Evolutionary conservation across 2,329 filamentous ascomycete genomes (phyloP).

Genomic region (Botrytis squamosa): DNA sequence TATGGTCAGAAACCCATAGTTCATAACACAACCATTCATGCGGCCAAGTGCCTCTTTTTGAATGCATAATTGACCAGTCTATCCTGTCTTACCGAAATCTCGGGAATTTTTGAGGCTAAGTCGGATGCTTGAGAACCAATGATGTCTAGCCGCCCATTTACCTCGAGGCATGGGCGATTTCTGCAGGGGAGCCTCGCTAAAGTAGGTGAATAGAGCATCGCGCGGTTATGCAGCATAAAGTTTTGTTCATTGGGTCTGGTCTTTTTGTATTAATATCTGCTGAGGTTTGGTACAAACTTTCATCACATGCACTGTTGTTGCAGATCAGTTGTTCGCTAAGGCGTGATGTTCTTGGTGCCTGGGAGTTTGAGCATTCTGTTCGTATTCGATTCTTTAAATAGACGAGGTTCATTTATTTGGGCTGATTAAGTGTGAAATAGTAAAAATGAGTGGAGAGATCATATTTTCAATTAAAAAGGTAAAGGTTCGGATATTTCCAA

Average conservation of each 20-base stretch:
- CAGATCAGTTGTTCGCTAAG: background rate
- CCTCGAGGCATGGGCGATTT: rapidly evolving
- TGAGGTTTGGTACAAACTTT: background rate
- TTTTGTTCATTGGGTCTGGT: background rate
- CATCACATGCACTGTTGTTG: background rate
- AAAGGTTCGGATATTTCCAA: background rate
- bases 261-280: background rate
- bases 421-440: background rate
- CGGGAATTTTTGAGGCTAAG: too few relatives aligned
- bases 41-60: too few relatives aligned
- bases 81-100: background rate
- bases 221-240: background rate
- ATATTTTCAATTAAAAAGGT: background rate
- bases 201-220: background rate
- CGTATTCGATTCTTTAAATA: background rate
- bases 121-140: background rate
- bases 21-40: too few relatives aligned
- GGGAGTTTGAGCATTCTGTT: background rate
- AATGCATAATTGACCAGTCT: too few relatives aligned
- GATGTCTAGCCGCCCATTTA: background rate
- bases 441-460: rapidly evolving
- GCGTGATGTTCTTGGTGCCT: background rate
- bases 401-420: too few relatives aligned
- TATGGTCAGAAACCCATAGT: too few relatives aligned
- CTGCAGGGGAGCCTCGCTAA: background rate